A percentile compares a stretch with the other conserved stretches of the same genome.
phyloP scores from a whole-genome alignment of 2,329 filamentous ascomycete species.

The Calonectria multiphialidica region DNA sequence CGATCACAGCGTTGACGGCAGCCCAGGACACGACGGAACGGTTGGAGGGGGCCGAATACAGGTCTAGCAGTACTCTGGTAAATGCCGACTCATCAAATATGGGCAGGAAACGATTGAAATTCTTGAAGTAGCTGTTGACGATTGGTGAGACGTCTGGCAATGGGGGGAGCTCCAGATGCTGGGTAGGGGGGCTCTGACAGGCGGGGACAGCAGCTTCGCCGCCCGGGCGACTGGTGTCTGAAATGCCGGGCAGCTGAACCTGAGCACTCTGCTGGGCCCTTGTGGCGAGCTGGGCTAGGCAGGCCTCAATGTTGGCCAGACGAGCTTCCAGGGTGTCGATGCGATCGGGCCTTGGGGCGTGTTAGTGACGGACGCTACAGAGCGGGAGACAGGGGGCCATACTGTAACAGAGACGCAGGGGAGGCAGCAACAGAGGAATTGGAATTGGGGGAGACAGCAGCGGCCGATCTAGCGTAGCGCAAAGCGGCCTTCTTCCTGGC shows the following conservation, averaged over 20 bases:
- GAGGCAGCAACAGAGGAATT: background rate
- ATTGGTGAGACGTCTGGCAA: conserved; percentile 33
- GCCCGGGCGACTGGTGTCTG: background rate
- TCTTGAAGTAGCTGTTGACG: conserved; percentile 37
- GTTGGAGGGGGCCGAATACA: conserved; percentile 40
- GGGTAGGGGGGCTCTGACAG: background rate
- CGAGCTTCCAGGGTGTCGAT: conserved; percentile 33
- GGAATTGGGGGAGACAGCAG: background rate
- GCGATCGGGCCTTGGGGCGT: conserved; percentile 23
- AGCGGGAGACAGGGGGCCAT: too few species aligned
- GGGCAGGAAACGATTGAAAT: conserved; percentile 41
- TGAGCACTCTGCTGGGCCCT: background rate
- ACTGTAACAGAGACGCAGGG: background rate
- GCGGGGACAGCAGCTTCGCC: background rate
- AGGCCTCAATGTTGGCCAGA: conserved; percentile 33
- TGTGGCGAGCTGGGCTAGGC: conserved; percentile 19
- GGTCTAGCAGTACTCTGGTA: conserved; percentile 49
- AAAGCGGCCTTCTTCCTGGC: conserved; percentile 20
- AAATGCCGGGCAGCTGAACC: background rate
- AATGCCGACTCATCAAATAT: conserved; percentile 50
- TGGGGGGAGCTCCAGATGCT: conserved; percentile 29
- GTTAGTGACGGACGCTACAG: background rate
- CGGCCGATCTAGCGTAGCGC: background rate
- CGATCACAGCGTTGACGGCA: conserved; percentile 51
- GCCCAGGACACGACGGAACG: conserved; percentile 44